phyloP scores from a whole-genome alignment of 2,329 filamentous ascomycete genomes.

The Arthroderma sp. region DNA sequence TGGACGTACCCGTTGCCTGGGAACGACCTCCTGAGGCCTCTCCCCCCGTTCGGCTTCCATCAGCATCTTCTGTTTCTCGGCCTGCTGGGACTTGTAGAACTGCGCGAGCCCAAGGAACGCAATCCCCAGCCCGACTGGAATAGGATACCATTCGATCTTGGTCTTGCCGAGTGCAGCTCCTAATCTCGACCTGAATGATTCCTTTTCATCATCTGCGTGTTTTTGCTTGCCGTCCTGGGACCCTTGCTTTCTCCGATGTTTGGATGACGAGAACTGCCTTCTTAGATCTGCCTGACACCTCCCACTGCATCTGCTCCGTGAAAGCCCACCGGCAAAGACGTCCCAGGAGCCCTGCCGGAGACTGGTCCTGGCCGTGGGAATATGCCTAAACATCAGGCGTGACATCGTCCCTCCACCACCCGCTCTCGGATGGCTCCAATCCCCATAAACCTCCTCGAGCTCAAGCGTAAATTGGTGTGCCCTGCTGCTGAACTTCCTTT shows the following conservation, averaged over 20 bases:
- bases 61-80: slow-evolving; percentile 38
- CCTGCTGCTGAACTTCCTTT: background rate
- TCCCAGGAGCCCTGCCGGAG: background rate
- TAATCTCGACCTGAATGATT: slow-evolving; percentile 47
- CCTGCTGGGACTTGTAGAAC: slow-evolving; percentile 58
- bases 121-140: slow-evolving; percentile 75
- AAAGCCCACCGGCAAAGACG: background rate
- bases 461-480: background rate
- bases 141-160: slow-evolving; percentile 76
- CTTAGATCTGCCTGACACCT: background rate
- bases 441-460: background rate
- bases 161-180: slow-evolving; percentile 49
- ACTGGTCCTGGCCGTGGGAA: background rate
- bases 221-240: slow-evolving; percentile 26
- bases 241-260: slow-evolving; percentile 32
- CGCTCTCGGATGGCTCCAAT: background rate
- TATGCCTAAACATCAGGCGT: background rate
- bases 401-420: background rate
- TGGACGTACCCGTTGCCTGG: slow-evolving; percentile 55
- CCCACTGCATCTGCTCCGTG: background rate
- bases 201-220: slow-evolving; percentile 28
- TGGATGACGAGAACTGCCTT: slow-evolving; percentile 29
- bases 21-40: slow-evolving; percentile 27
- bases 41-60: slow-evolving; percentile 37
- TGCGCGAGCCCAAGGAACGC: slow-evolving; percentile 73